Evolutionary conservation across 306 rosid species (phyloP).

Genomic region (Leucaena leucocephala): DNA sequence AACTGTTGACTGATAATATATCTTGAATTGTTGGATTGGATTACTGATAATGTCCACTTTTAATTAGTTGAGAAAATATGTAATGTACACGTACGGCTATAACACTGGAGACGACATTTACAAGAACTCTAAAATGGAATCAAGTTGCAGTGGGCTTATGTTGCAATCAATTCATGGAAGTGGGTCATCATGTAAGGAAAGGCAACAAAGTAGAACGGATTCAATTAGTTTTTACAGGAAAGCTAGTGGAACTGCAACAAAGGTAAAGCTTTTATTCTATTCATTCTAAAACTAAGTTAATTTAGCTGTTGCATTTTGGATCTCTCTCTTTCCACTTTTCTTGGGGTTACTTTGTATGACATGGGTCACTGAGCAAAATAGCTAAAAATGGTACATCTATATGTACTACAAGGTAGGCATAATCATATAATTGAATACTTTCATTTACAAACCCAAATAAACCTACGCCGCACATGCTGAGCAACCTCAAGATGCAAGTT

Average conservation of each 20-base stretch:
- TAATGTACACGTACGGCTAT: conserved; percentile 75
- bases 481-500: conserved; percentile 2
- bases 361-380: neutral
- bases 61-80: conserved; percentile 92
- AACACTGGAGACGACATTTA: conserved; percentile 48
- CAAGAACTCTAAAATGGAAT: conserved; percentile 33
- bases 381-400: neutral
- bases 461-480: neutral
- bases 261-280: conserved; percentile 49
- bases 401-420: neutral
- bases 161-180: conserved; percentile 46
- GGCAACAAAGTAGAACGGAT: conserved; percentile 47
- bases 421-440: neutral
- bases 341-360: neutral
- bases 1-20: conserved; percentile 19
- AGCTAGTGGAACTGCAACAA: conserved; percentile 45
- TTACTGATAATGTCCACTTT: conserved; percentile 35
- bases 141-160: conserved; percentile 55
- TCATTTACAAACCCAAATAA: neutral
- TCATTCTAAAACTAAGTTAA: conserved; percentile 21
- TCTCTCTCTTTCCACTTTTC: neutral
- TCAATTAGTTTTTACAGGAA: conserved; percentile 50
- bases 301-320: neutral
- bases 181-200: conserved; percentile 53
- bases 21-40: conserved; percentile 29